phyloP scores from a whole-genome alignment of 345 rosid species.

The Moringa oleifera region DNA sequence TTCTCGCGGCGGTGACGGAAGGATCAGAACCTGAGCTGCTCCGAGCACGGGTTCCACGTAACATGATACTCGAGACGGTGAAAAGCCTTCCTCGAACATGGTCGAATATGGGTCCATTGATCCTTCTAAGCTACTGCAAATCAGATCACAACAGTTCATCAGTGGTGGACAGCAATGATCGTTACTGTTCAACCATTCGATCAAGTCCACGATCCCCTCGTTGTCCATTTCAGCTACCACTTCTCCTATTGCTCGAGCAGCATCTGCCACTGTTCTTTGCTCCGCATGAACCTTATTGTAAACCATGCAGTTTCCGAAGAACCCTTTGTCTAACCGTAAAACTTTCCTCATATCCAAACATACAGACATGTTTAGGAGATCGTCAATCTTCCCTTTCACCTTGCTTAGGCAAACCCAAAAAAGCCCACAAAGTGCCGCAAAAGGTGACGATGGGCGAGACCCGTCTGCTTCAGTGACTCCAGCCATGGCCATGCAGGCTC shows the following conservation, averaged over 20 bases:
- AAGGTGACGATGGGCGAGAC: conserved; percentile 27
- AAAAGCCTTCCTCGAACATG: conserved; percentile 36
- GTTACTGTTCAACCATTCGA: conserved; percentile 45
- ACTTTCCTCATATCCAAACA: conserved; percentile 47
- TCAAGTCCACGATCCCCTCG: conserved; percentile 46
- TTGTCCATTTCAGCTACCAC: conserved; percentile 28
- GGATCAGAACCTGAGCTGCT: conserved; percentile 43
- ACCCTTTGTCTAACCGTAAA: conserved; percentile 44
- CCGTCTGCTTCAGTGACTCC: conserved; percentile 3
- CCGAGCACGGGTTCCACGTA: conserved; percentile 40
- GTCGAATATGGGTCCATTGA: conserved; percentile 20
- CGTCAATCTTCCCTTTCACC: conserved; percentile 39
- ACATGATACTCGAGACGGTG: conserved; percentile 32
- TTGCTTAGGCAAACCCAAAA: conserved; percentile 55
- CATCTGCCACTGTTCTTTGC: conserved; percentile 19
- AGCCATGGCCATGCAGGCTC: conserved; percentile 34
- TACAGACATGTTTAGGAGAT: conserved; percentile 34
- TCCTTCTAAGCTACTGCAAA: conserved; percentile 42
- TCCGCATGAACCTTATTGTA: conserved; percentile 29
- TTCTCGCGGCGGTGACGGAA: conserved; percentile 32
- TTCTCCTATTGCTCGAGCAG: conserved; percentile 31
- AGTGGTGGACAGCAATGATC: conserved; percentile 6
- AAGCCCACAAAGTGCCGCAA: conserved; percentile 50
- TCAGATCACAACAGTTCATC: conserved; percentile 35
- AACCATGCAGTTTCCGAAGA: conserved; percentile 68